Base-by-base conservation (phyloP, 1,139 yeast genomes). In the Ogataea hybrid region DNA sequence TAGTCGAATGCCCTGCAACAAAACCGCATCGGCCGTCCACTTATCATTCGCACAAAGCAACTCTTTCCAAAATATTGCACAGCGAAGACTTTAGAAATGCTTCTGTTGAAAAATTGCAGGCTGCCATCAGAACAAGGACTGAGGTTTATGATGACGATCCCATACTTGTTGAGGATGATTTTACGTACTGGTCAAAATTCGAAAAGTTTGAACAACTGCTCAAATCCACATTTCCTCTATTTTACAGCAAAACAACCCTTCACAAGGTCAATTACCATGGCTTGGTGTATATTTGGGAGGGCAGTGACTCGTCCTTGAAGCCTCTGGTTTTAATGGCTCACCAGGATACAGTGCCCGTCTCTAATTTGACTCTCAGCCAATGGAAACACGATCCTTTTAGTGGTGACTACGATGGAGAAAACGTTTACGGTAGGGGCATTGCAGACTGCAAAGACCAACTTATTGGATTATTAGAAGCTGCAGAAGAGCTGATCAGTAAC, bases 291-390 rank as follows among this genome's bases (percentile, higher is more conserved):
- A 49, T 52, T 22, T 52, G 55, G 39, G 25, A 41, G 50, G 95
- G 95, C 17, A 57, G 75, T 0, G 65, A 79, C 45, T 34, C 60
- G 5, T 29, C 40, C 11, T 66, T 81, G 53, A 79, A 82, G 58
- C 95, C 95, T 5, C 51, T 81, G 11, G 58, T 86, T 61, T 66
- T 85, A 32, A 74, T 81, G 63, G 89, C 92, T 3, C 96, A 87
- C 61, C 87, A 81, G 59, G 95, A 86, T 58, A 86, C 83, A 4
- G 95, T 87, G 11, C 95, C 95, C 0, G 84, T 85, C n/a, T 81
- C 79, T 54, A 60, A 64, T 22, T 79, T 69, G 17, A 79, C 89
- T 15, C 58, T 73, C 32, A 68, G 61, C 28, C 68, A 73, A 41
- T 86, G 95, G 95, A 70, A 68, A 3, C 72, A 78, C 53, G 81